Evolutionary conservation across 805 yeast genomes (phyloP), one percentile per base, ranked within the genome.

Genomic region (Huiozyma sinensis): DNA sequence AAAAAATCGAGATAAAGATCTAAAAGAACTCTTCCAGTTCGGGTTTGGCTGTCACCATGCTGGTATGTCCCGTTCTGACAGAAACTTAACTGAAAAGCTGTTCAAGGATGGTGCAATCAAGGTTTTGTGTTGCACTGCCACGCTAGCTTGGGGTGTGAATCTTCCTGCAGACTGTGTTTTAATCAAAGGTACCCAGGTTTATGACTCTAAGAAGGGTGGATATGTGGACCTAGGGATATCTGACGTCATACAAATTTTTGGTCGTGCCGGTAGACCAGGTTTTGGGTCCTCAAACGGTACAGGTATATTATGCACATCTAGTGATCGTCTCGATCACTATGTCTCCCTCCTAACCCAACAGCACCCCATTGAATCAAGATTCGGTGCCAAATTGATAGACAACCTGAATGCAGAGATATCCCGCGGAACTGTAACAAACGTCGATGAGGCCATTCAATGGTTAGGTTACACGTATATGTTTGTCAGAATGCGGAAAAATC

Each of bases 261-360:
- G 99, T 54, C 83, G 99, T 69, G 98, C 98, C 28, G 99, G 99
- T 66, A 79, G 99, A 65, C 99, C 99, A 0, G 98, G 94, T 54
- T 92, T 78, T 63, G 66, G 64, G 11, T 95, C 90, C 53, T 77
- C 77, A 45, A 81, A 75, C 57, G 99, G 98, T 71, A 85, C 90
- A 2, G 97, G 97, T 69, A 79, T 88, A 27, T 66, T 92, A 40
- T 80, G 92, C 60, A 92, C 98, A 0, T 72, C 95, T 0, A 70
- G 73, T 46, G 97, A 90, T 55, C 69, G 76, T 40, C 64, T 94
- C 28, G 94, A 86, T 54, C 95, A 88, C 53, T 92, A 90, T 55
- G 76, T 94, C n/a, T 77, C 92, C 1, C 69, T 89, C 17, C 72
- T 92, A 27, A 80, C 95, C 0, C 95, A 94, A 48, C 98, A 92